Base-by-base conservation (phyloP, 495 filamentous ascomycete species). In the Aspergillus leporis region DNA sequence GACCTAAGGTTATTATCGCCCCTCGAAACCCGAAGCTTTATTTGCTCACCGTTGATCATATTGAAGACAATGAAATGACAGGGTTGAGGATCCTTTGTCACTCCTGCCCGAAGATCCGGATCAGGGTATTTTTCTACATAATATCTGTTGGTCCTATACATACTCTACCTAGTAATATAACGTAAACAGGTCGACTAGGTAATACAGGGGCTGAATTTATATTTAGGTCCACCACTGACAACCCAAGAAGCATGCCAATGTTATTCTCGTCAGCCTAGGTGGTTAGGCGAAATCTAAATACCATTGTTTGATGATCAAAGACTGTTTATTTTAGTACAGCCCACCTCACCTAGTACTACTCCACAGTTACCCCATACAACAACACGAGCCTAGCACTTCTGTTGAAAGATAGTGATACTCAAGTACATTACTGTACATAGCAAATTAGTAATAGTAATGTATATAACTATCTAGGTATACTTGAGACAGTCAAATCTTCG, bases 11-110 rank as follows among this genome's bases (percentile, higher is more conserved):
- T 43, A 43, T 19, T 43, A 4, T 43, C n/a, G 2, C 18, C n/a
- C 18, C 5, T 43, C 16, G 14, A 4, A 7, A 43, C 1, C 40
- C 40, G 40, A 43, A 43, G 40, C 40, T 43, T 43, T 43, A 43
- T 19, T 43, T 43, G 2, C 1, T 43, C n/a, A 43, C 13, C 5
- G 3, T 43, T 14, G n/a, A n/a, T 43, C 40, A 43, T 19, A 22
- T 47, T n/a, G n/a, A 23, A 22, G 19, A 47, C 43, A 47, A 47
- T 47, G 43, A 45, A 45, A 45, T 19, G 41, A 23, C 43, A 47
- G 21, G 43, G 43, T 47, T 23, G 6, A 23, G 19, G 19, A 41
- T 41, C 14, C 14, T 41, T n/a, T 47, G 43, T 18, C 1, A 14
- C 21, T 10, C 1, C 9, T 12, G 12, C 19, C 9, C 43, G 38